Evolutionary conservation across 2,329 filamentous ascomycete species (phyloP).

Genomic region (Scopulariopsis brevicaulis): DNA sequence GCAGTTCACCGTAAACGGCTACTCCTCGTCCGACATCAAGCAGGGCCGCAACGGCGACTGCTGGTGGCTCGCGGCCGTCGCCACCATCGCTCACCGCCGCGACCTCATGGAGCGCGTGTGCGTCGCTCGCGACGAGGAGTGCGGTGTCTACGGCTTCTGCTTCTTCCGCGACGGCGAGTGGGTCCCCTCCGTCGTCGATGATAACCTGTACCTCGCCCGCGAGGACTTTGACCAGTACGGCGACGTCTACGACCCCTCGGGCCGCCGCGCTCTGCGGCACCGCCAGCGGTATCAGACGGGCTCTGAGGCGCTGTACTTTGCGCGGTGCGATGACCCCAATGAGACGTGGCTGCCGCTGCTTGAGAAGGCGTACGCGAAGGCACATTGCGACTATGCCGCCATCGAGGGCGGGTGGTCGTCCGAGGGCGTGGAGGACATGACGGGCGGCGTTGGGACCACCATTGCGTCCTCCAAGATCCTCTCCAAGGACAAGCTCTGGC

Average conservation of each 20-base stretch:
- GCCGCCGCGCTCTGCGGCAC: slow-evolving; percentile 47
- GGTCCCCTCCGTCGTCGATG: slow-evolving; percentile 45
- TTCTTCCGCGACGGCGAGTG: slow-evolving; percentile 75
- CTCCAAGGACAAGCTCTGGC: slow-evolving; percentile 61
- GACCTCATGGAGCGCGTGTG: slow-evolving; percentile 63
- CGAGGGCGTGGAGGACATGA: slow-evolving; percentile 46
- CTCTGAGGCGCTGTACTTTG: slow-evolving; percentile 63
- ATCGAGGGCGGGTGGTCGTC: slow-evolving; percentile 61
- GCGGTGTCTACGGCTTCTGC: slow-evolving; percentile 79
- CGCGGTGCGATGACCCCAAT: slow-evolving; percentile 58
- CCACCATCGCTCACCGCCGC: slow-evolving; percentile 12
- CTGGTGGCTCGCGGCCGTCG: slow-evolving; percentile 59
- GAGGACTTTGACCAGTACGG: slow-evolving; percentile 27
- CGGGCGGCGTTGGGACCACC: slow-evolving; percentile 44
- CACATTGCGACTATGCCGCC: slow-evolving; percentile 65
- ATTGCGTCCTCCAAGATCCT: slow-evolving; percentile 45
- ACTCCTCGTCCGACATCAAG: slow-evolving; percentile 67
- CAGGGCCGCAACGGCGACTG: slow-evolving; percentile 75
- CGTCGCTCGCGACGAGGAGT: slow-evolving; percentile 57
- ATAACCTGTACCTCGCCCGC: slow-evolving; percentile 36
- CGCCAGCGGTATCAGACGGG: slow-evolving; percentile 54
- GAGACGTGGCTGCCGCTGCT: slow-evolving; percentile 73
- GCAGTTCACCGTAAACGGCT: slow-evolving; percentile 66
- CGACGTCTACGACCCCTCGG: slow-evolving; percentile 23
- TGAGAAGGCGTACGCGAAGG: slow-evolving; percentile 73